phyloP scores from a whole-genome alignment of 768 basidiomycete genomes.

The Cystofilobasidium macerans region DNA sequence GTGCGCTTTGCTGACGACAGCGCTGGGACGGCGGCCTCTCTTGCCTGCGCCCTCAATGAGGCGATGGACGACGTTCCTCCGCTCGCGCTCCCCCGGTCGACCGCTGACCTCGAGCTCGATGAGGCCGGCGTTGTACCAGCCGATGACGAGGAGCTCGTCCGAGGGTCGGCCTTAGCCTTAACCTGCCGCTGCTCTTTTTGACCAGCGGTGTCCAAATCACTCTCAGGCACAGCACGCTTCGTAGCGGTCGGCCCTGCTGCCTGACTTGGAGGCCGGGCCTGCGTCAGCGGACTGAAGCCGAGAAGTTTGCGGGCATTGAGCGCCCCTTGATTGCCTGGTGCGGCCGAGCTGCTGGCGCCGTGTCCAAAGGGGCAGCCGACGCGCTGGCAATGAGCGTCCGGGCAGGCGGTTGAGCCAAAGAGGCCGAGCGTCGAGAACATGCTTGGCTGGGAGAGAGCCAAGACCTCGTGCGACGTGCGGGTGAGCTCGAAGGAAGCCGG shows the following conservation, averaged over 20 bases:
- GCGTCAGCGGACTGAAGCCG: not conserved
- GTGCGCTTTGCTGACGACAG: not conserved
- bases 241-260: not conserved
- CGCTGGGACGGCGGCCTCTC: not conserved
- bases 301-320: not conserved
- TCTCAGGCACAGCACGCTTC: too few species aligned
- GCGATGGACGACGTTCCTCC: not conserved
- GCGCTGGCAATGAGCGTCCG: slow-evolving; percentile 4
- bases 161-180: not conserved
- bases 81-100: not conserved
- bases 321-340: too few species aligned
- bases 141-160: not conserved
- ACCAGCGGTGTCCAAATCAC: too few species aligned
- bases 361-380: slow-evolving; percentile 14
- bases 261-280: not conserved
- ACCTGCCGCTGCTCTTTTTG: not conserved
- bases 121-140: too few species aligned
- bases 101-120: too few species aligned
- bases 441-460: too few species aligned
- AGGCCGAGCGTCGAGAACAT: slow-evolving; percentile 16
- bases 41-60: not conserved
- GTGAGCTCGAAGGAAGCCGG: too few species aligned
- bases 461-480: too few species aligned
- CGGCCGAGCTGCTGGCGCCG: not conserved
- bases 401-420: slow-evolving; percentile 5